Conservation (phyloP, 441 rosid species). For the Geranium incanum region DNA sequence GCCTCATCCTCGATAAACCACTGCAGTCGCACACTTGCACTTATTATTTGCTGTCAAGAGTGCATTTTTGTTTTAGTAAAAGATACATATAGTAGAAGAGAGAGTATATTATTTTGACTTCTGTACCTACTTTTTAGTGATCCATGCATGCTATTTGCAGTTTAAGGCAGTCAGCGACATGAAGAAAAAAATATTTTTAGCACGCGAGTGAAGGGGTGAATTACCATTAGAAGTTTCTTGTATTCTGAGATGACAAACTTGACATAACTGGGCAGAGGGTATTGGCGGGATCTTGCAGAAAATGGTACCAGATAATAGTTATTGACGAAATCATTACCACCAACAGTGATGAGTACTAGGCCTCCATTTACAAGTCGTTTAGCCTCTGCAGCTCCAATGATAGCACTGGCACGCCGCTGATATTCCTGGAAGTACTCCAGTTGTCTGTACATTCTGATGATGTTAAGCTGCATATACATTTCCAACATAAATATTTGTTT, state of each 20-base stretch:
- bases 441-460: slow-evolving; percentile 44
- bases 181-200: background rate
- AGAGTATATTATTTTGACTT: too few species aligned
- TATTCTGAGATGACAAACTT: slow-evolving; percentile 39
- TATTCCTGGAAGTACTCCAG: slow-evolving; percentile 38
- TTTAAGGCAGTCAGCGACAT: background rate
- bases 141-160: too few species aligned
- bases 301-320: slow-evolving; percentile 50
- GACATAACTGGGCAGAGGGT: slow-evolving; percentile 36
- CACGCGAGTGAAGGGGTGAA: background rate
- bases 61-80: too few species aligned
- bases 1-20: too few species aligned
- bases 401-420: slow-evolving; percentile 35
- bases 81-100: too few species aligned
- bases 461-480: slow-evolving; percentile 30
- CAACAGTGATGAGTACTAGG: slow-evolving; percentile 43
- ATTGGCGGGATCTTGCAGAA: slow-evolving; percentile 53
- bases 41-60: too few species aligned
- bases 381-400: slow-evolving; percentile 30
- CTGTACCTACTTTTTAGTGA: too few species aligned
- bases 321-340: slow-evolving; percentile 58
- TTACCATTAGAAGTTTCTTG: slow-evolving; percentile 36
- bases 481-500: background rate
- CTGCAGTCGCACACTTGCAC: too few species aligned
- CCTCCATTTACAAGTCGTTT: slow-evolving; percentile 34